phyloP scores from a whole-genome alignment of 2,329 filamentous ascomycete genomes.

The Fusarium sp. region DNA sequence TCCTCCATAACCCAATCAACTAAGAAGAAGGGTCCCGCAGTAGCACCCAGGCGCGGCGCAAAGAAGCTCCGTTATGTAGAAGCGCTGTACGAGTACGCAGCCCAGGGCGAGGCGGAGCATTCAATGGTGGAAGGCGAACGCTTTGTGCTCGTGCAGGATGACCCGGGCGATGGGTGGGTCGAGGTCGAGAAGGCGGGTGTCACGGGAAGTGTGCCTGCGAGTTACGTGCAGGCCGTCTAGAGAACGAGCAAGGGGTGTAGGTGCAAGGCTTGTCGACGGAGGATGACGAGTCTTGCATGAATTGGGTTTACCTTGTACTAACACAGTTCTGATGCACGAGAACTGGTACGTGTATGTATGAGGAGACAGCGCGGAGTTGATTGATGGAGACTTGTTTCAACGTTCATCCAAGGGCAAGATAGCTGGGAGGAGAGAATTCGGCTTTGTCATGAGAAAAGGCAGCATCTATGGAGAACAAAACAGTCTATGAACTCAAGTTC shows the following conservation, averaged over 20 bases:
- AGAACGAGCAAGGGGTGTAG: constrained; percentile 29
- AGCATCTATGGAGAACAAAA: constrained; percentile 30
- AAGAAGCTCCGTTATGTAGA: constrained; percentile 96
- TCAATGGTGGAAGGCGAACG: constrained; percentile 91
- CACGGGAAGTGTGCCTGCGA: constrained; percentile 91
- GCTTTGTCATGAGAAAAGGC: constrained; percentile 28
- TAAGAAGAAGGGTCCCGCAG: constrained; percentile 92
- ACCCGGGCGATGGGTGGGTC: constrained; percentile 94
- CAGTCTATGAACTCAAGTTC: constrained; percentile 15
- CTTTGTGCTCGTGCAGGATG: constrained; percentile 89
- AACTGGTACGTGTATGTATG: constrained; percentile 24
- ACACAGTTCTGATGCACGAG: background rate
- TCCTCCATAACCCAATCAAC: constrained; percentile 52
- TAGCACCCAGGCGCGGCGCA: constrained; percentile 88
- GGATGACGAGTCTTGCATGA: constrained; percentile 1
- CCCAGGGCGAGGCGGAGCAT: constrained; percentile 87
- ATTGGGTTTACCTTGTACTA: background rate
- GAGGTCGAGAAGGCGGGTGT: constrained; percentile 93
- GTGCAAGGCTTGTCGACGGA: constrained; percentile 21
- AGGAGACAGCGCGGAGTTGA: constrained; percentile 16
- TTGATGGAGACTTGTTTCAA: constrained; percentile 14
- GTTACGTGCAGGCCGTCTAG: constrained; percentile 85
- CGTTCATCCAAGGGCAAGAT: constrained; percentile 13
- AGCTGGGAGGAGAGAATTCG: constrained; percentile 5
- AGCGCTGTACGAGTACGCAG: constrained; percentile 91